Base-by-base conservation (phyloP, 2,329 filamentous ascomycete genomes). In the Colletotrichum sp. region DNA sequence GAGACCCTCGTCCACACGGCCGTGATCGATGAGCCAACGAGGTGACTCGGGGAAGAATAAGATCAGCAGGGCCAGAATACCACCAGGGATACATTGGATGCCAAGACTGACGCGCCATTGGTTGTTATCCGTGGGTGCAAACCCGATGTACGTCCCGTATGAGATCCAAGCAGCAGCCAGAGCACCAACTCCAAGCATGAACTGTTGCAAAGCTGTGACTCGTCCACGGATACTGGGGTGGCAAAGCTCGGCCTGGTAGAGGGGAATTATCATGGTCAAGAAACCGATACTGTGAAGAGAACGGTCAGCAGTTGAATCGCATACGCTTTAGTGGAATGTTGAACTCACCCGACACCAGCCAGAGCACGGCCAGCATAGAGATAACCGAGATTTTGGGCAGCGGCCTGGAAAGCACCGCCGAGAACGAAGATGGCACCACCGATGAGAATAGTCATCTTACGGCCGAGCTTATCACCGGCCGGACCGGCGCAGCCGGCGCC, bases 191-290 rank as follows among this genome's bases (percentile, higher is more conserved):
- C 94, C 94, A 67, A 96, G 83, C 94, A 96, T 96, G 81, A 96
- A 96, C 80, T 96, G 94, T 82, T 96, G 94, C 5, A 96, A 87
- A 34, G 92, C 90, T 1, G 94, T 96, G 36, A 97, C 90, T 77
- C 92, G 88, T 15, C 94, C 95, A 82, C 95, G 91, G 80, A 96
- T 96, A 74, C 89, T 90, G 2, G 95, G 95, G 82, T 96, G 95
- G 5, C 93, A 92, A 28, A 96, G 89, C 81, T 97, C 95, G 26
- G 93, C 94, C 82, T 96, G 94, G 82, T 96, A 96, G 0, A 96
- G 84, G 3, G 94, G 84, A 71, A 86, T 82, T 12, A 83, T 83
- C 83, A 84, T 85, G 61, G 81, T 80, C 71, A 86, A 75, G 74
- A 86, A 83, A 68, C 87, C 84, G 73, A 90, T 88, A 55, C 89